Percentiles rank a stretch among this genome's conserved stretches.
These are phyloP conservation scores for Pythium monospermum DNA, from an alignment of 352 stramenopile species.

Conservation along the genomic window DNA sequence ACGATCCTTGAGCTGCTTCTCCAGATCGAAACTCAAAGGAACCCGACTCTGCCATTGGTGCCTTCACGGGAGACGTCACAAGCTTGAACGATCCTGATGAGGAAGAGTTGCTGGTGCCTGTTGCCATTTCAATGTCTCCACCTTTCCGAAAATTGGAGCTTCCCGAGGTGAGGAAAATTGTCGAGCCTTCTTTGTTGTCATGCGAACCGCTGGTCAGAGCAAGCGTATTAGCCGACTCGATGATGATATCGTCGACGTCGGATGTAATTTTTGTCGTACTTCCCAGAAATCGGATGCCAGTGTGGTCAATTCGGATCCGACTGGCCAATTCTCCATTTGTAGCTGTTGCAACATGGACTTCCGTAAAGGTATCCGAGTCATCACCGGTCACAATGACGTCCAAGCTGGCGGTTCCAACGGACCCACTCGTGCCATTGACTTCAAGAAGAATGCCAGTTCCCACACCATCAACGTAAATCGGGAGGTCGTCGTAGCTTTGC, in stretches of 20 bases:
- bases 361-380: slow-evolving; percentile 18
- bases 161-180: slow-evolving; percentile 29
- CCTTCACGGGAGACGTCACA: slow-evolving; percentile 16
- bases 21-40: slow-evolving; percentile 10
- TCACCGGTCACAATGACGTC: slow-evolving; percentile 26
- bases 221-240: slow-evolving; percentile 31
- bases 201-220: slow-evolving; percentile 25
- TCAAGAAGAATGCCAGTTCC: slow-evolving; percentile 41
- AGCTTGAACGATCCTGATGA: slow-evolving; percentile 26
- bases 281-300: slow-evolving; percentile 32
- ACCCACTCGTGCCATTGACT: slow-evolving; percentile 16
- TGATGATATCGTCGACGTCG: slow-evolving; percentile 32
- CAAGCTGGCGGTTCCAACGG: slow-evolving; percentile 27
- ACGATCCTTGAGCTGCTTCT: slow-evolving; percentile 6
- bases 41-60: slow-evolving; percentile 9
- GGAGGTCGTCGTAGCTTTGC: slow-evolving; percentile 40
- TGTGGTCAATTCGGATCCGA: slow-evolving; percentile 34
- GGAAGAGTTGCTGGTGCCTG: slow-evolving; percentile 30
- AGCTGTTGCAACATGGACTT: slow-evolving; percentile 37
- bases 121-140: slow-evolving; percentile 32
- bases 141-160: slow-evolving; percentile 29
- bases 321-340: slow-evolving; percentile 18
- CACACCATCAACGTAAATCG: slow-evolving; percentile 46
- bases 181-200: slow-evolving; percentile 35
- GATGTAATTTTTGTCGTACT: slow-evolving; percentile 32